A percentile compares a stretch with the other conserved stretches of the same genome.
These are phyloP conservation scores for Lactuca saligna DNA, from an alignment of 129 eudicot genomes.

Conservation along the genomic window DNA sequence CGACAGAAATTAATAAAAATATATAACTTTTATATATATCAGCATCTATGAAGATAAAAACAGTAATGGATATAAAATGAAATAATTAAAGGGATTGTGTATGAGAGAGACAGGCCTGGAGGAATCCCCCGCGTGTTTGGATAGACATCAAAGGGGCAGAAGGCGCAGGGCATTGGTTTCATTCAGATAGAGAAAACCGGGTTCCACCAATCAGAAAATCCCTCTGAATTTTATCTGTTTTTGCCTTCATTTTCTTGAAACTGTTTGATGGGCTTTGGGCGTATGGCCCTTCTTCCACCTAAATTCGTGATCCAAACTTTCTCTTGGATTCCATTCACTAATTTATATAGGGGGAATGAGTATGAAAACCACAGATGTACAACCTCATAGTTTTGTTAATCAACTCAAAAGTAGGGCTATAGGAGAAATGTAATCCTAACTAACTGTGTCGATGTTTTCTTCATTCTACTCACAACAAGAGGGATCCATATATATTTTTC, in stretches of 20 bases:
- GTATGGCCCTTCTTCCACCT: conserved; percentile 24
- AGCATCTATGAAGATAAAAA: conserved; percentile 6
- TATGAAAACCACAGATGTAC: not conserved
- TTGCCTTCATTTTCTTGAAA: not conserved
- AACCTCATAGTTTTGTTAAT: not conserved
- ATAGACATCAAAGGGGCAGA: conserved; percentile 44
- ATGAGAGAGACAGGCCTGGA: conserved; percentile 30
- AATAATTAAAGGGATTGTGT: conserved; percentile 27
- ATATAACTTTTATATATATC: not conserved
- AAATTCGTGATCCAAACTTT: not conserved
- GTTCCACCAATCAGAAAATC: conserved; percentile 43
- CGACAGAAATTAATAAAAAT: conserved; percentile 20
- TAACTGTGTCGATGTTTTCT: not conserved
- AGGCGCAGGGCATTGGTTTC: conserved; percentile 32
- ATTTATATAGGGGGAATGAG: not conserved
- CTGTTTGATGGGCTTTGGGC: conserved; percentile 9
- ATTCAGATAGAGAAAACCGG: conserved; percentile 32
- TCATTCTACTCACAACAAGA: not conserved
- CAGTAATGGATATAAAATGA: conserved; percentile 11
- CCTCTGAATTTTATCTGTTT: not conserved
- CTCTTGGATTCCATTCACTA: conserved; percentile 49
- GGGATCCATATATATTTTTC: not conserved
- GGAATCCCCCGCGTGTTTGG: conserved; percentile 34
- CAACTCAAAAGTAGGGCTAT: not conserved
- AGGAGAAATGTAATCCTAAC: not conserved